Evolutionary conservation across 2,329 filamentous ascomycete species (phyloP).

Genomic region (Ceratocystis cubensis): DNA sequence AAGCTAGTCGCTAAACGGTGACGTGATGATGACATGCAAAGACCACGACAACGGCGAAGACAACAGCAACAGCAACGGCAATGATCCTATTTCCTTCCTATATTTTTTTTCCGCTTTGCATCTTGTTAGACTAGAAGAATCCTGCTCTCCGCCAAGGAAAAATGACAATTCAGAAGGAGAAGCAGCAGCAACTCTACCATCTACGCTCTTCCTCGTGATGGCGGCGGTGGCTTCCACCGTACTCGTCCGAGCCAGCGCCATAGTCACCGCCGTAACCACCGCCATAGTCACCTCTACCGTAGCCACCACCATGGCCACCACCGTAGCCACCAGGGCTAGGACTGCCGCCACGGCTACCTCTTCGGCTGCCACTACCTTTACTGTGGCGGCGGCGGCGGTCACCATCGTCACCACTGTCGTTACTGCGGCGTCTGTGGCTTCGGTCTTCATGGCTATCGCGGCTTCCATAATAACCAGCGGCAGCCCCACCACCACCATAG

Average conservation of each 20-base stretch:
- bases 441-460: slow-evolving; percentile 33
- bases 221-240: slow-evolving; percentile 15
- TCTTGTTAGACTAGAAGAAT: no score
- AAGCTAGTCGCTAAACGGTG: not conserved
- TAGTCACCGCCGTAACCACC: slow-evolving; percentile 23
- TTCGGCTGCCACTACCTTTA: slow-evolving; percentile 19
- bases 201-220: slow-evolving; percentile 20
- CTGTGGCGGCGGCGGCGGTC: slow-evolving; percentile 17
- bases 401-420: slow-evolving; percentile 23
- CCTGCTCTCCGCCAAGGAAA: not conserved
- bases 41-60: no score
- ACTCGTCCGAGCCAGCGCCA: not conserved
- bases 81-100: not conserved
- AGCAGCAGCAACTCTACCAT: slow-evolving; percentile 19
- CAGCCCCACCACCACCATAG: slow-evolving; percentile 31
- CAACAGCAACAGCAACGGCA: not conserved
- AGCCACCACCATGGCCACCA: slow-evolving; percentile 14
- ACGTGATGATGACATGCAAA: no score
- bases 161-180: not conserved
- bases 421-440: slow-evolving; percentile 23
- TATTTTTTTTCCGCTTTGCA: not conserved
- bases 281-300: slow-evolving; percentile 21
- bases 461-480: slow-evolving; percentile 38
- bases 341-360: slow-evolving; percentile 25
- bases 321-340: slow-evolving; percentile 22